Base-by-base conservation (phyloP, 2,329 filamentous ascomycete species). In the Calonectria multiphialidica region DNA sequence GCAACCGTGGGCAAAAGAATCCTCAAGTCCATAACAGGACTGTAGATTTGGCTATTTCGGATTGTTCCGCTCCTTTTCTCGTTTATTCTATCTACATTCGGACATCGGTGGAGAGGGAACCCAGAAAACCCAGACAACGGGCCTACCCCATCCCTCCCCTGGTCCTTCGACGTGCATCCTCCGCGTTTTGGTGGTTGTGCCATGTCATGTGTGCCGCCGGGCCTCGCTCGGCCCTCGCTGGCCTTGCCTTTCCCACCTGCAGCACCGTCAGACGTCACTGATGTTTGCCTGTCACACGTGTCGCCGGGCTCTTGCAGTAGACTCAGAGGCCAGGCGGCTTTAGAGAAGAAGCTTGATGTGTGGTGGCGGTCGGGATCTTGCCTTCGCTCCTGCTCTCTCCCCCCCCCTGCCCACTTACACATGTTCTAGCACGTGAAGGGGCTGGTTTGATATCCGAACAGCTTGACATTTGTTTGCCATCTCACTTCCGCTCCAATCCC, bases 141-240 rank as follows among this genome's bases (percentile, higher is more conserved):
- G 42, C n/a, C 40, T 28, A 21, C 8, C 37, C 23, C 23, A 28
- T 35, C 23, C 18, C 33, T 23, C 28, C 57, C 40, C 40, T 33
- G 23, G 40, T 40, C n/a, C 25, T 45, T 21, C 25, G 57, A 42
- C 40, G 23, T 62, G 57, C 40, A 62, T 62, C 57, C 57, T 62
- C 57, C 57, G 18, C 40, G 57, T 62, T 62, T 62, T 45, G 23
- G 9, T 45, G 37, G 16, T 28, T 45, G 9, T 62, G 25, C 57
- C 53, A 40, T 59, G 53, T 59, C 53, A 59, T 25, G n/a, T 16
- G 53, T 25, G n/a, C 53, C 33, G 37, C 23, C 53, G 53, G 53
- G 53, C 53, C 53, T 59, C 53, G 53, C 53, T 37, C 53, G 53
- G 53, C 35, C 53, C 53, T 59, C 53, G 53, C 53, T 59, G 53